Base-by-base conservation (phyloP, 768 basidiomycete genomes). In the Leccinum aurantiacum region DNA sequence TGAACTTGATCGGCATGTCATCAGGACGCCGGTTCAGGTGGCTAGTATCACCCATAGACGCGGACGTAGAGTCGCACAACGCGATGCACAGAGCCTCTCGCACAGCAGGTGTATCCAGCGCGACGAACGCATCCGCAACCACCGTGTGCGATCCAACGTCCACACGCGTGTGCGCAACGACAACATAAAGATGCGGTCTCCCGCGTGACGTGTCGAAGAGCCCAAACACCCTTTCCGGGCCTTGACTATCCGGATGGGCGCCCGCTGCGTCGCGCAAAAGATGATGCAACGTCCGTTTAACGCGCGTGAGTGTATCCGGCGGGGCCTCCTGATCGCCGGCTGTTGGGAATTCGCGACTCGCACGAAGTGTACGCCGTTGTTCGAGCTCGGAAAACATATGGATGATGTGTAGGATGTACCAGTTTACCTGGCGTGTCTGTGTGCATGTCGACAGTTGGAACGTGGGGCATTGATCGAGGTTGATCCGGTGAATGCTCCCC, bases 91-190 rank as follows among this genome's bases (percentile, higher is more conserved):
- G n/a, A 3, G 25, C 37, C 1, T 31, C 27, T 13, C 19, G 51
- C 6, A 67, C 51, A 2, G 54, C 58, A n/a, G 29, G 58, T 35
- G 54, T 70, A 33, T 75, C 63, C 0, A 78, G 76, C 3, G 82
- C 71, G 9, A 82, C 76, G 63, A 75, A 84, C 3, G 76, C 74
- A 60, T 85, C 84, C 27, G 74, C 76, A 6, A 86, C 71, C 0
- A 85, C 54, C 2, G 84, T 84, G 59, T 69, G 67, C 11, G 67
- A 68, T 3, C 62, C 62, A 15, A 81, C 63, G 60, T 87, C 85
- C 47, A 81, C 69, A 10, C 80, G 72, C 48, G 84, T 65, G 10
- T 72, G 68, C 29, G 77, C 75, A 54, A 86, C 63, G 66, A 86
- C 77, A 54, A 86, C 67, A 29, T 82, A 57, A 0, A 80, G 78